Evolutionary conservation across 2,329 filamentous ascomycete genomes (phyloP).

Genomic region (Paecilomyces fulvus): DNA sequence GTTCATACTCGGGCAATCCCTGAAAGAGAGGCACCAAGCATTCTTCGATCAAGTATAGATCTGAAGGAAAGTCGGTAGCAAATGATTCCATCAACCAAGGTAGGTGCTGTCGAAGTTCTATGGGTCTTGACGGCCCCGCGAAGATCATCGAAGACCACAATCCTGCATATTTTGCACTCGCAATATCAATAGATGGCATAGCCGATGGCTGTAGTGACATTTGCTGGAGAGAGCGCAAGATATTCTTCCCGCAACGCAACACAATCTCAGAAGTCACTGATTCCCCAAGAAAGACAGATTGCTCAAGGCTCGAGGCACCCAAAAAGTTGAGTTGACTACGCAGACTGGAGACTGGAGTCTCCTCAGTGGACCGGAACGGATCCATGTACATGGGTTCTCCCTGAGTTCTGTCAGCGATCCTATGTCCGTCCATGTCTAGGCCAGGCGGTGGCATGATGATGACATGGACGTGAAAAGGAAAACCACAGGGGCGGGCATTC

Average conservation of each 20-base stretch:
- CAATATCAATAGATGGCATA: slow-evolving; percentile 42
- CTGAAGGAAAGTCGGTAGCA: slow-evolving; percentile 59
- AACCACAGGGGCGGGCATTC: slow-evolving; percentile 67
- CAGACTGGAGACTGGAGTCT: slow-evolving; percentile 55
- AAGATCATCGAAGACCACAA: slow-evolving; percentile 62
- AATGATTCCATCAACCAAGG: slow-evolving; percentile 58
- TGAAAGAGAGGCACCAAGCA: slow-evolving; percentile 57
- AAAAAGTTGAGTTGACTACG: slow-evolving; percentile 50
- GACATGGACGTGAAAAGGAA: slow-evolving; percentile 78
- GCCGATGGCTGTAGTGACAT: slow-evolving; percentile 25
- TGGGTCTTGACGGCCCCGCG: slow-evolving; percentile 27
- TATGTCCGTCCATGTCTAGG: slow-evolving; percentile 50
- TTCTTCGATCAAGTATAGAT: slow-evolving; percentile 61
- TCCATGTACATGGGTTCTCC: slow-evolving; percentile 68
- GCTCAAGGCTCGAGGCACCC: slow-evolving; percentile 32
- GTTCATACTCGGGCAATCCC: slow-evolving; percentile 44
- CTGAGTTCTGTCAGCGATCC: slow-evolving; percentile 8
- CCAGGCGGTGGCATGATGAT: slow-evolving; percentile 59
- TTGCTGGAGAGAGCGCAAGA: slow-evolving; percentile 61
- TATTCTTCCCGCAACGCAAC: slow-evolving; percentile 69
- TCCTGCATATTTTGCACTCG: slow-evolving; percentile 60
- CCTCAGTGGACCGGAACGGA: slow-evolving; percentile 62
- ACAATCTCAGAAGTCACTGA: slow-evolving; percentile 61
- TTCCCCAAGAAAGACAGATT: slow-evolving; percentile 51
- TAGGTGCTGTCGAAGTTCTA: slow-evolving; percentile 54